These are phyloP conservation scores for Trichoderma sp. DNA, from an alignment of 2,329 filamentous ascomycete species.

Conservation along the genomic window DNA sequence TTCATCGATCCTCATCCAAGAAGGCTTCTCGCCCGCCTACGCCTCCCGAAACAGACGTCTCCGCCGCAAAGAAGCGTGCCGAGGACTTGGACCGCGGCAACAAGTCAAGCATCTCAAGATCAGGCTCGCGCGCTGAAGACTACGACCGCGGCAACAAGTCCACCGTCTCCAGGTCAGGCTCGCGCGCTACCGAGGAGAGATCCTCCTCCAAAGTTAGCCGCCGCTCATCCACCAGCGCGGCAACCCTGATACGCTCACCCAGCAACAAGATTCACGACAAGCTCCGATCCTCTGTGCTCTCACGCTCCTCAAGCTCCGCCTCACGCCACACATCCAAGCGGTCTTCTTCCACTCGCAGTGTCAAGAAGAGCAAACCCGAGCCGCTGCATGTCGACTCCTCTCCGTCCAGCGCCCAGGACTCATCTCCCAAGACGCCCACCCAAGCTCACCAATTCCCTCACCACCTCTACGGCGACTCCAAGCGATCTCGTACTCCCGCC, in stretches of 20 bases:
- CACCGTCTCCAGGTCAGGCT: constrained; percentile 43
- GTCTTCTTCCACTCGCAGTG: constrained; percentile 39
- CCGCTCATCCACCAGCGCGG: constrained; percentile 59
- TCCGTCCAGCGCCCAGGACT: constrained; percentile 50
- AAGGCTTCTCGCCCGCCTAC: constrained; percentile 56
- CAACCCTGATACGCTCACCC: constrained; percentile 49
- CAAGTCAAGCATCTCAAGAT: constrained; percentile 44
- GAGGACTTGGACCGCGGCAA: constrained; percentile 29
- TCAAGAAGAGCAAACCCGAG: constrained; percentile 36
- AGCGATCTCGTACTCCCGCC: constrained; percentile 36
- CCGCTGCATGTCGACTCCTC: constrained; percentile 44
- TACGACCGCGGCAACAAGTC: constrained; percentile 32
- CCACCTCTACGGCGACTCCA: constrained; percentile 42
- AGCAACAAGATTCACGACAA: constrained; percentile 37
- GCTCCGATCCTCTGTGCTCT: constrained; percentile 35
- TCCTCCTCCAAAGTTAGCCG: constrained; percentile 50
- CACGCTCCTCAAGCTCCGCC: constrained; percentile 33
- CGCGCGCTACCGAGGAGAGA: constrained; percentile 47
- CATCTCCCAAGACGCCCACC: constrained; percentile 61
- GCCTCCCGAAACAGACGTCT: constrained; percentile 62
- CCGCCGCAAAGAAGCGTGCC: constrained; percentile 40
- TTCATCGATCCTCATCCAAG: constrained; percentile 38
- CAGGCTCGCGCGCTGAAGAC: constrained; percentile 46
- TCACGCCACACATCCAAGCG: constrained; percentile 38
- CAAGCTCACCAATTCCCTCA: constrained; percentile 53